Conservation (phyloP, 371 early-diverging fungal species). For the Mortierella polycephala region DNA sequence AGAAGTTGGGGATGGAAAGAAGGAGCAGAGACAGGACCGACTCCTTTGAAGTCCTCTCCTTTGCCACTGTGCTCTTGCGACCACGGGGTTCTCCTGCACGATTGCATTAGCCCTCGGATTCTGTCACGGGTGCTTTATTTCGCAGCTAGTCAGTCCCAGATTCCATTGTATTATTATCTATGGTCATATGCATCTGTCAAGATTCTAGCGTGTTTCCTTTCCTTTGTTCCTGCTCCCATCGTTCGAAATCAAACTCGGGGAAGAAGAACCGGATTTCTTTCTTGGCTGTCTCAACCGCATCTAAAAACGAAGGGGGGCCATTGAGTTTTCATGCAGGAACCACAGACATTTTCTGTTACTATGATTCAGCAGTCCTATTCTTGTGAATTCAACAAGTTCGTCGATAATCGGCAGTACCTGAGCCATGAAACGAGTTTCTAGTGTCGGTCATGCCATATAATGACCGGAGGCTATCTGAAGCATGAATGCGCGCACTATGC, state of each 20-base stretch:
- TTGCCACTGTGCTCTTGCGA: too few relatives aligned
- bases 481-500: slow-evolving; percentile 68
- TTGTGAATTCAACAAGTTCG: neutral
- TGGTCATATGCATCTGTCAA: too few relatives aligned
- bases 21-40: neutral
- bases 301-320: slow-evolving; percentile 30
- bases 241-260: slow-evolving; percentile 58
- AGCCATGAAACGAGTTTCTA: slow-evolving; percentile 84
- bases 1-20: neutral
- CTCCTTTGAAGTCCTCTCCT: too few relatives aligned
- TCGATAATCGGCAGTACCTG: slow-evolving; percentile 59
- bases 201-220: neutral
- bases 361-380: neutral
- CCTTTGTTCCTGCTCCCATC: slow-evolving; percentile 40
- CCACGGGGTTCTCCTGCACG: too few relatives aligned
- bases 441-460: slow-evolving; percentile 84
- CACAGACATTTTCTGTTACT: too few relatives aligned
- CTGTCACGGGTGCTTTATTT: too few relatives aligned
- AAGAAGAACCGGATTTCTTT: slow-evolving; percentile 71
- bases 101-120: too few relatives aligned
- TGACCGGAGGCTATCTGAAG: slow-evolving; percentile 74
- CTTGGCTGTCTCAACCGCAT: slow-evolving; percentile 68
- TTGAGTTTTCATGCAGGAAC: neutral
- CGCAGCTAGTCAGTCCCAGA: too few relatives aligned
- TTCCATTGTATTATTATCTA: too few relatives aligned